Base-by-base conservation (phyloP, 345 rosid species). In the Hirschfeldia incana region DNA sequence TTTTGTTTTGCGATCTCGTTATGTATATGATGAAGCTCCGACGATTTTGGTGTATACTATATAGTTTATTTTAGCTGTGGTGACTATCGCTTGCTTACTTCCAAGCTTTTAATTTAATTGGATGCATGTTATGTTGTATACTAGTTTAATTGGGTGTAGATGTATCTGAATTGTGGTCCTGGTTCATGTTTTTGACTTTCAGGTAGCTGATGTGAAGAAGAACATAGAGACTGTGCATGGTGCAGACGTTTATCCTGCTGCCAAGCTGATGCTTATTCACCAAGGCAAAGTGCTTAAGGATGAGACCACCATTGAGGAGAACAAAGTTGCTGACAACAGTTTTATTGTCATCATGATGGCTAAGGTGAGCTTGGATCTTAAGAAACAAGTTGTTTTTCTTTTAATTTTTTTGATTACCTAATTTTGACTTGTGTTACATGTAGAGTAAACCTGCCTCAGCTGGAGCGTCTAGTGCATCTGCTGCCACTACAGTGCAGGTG, bases 201-300 rank as follows among this genome's bases (percentile, higher is more conserved):
- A 94, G 97, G 87, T 92, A 75, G 68, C 85, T 60, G 97, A 89
- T 80, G 93, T 94, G 53, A 94, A 94, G 81, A 91, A 81, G 85
- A 87, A 71, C 61, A 92, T 92, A 74, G 97, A 92, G 85, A 80
- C 83, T 59, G 78, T 76, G 13, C 92, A 91, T 82, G 97, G 98
- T 27, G 79, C 84, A 4, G 87, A 81, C 75, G 80, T 83, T 67
- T 94, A 88, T 76, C 97, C 97, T 61, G 92, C 97, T 73, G 79
- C 84, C 28, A 89, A 84, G 33, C 94, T 76, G 75, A 89, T 94
- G 94, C 97, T 94, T 57, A 92, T 94, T 78, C 64, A 89, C 76
- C 94, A 92, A 79, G 97, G 97, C 39, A 92, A 88, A 78, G 94
- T 94, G 44, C 97, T 94, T 46, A 87, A 85, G 72, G 97, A 94